These are phyloP conservation scores for Dipodascus geniculatus DNA, from an alignment of 805 yeast species.

Conservation along the genomic window DNA sequence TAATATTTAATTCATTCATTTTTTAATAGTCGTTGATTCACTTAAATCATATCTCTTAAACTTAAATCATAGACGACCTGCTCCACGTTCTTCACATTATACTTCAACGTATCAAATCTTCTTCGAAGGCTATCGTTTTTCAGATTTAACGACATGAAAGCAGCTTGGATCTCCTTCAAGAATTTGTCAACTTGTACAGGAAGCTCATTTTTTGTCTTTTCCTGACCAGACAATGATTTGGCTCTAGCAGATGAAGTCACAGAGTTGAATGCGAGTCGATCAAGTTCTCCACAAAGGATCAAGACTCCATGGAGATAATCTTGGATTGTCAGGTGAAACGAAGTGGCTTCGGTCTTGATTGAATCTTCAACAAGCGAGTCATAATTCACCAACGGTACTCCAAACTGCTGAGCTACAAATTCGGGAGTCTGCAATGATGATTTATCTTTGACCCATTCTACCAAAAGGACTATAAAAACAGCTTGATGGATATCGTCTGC, in stretches of 20 bases:
- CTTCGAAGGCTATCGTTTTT: constrained; percentile 23
- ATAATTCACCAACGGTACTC: neutral
- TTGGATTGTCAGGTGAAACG: constrained; percentile 12
- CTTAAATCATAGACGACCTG: constrained; percentile 23
- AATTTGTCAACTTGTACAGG: constrained; percentile 12
- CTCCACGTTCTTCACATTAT: constrained; percentile 24
- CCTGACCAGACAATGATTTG: constrained; percentile 4
- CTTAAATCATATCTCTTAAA: constrained; percentile 12
- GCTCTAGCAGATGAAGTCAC: constrained; percentile 15
- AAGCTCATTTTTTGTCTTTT: constrained; percentile 9
- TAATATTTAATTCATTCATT: neutral
- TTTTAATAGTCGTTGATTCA: neutral
- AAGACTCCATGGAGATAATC: constrained; percentile 22
- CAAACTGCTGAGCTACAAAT: neutral
- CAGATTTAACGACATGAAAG: constrained; percentile 19
- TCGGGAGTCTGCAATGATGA: neutral
- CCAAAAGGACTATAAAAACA: neutral
- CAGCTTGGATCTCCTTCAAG: constrained; percentile 20
- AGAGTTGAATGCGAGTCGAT: constrained; percentile 20
- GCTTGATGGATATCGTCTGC: neutral
- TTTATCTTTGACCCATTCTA: neutral
- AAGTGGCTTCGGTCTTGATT: neutral
- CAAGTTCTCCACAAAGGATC: constrained; percentile 17
- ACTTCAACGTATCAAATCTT: constrained; percentile 20
- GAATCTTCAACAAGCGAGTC: neutral